Conservation (phyloP, 345 rosid genomes). For the Boechera retrofracta region DNA sequence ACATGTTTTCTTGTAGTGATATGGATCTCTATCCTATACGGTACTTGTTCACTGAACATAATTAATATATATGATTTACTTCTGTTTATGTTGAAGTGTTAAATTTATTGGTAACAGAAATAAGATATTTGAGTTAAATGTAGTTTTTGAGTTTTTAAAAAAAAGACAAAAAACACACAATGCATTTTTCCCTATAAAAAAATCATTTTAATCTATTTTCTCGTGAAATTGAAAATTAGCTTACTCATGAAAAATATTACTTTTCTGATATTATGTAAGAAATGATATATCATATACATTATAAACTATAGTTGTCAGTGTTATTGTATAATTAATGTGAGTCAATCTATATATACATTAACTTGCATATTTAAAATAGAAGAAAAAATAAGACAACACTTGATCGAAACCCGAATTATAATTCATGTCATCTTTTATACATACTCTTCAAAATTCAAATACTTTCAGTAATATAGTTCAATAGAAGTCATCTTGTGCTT, state of each 20-base stretch:
- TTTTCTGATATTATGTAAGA: neutral
- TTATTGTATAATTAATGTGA: neutral
- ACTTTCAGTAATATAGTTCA: neutral
- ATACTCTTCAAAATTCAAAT: neutral
- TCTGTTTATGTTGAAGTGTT: neutral
- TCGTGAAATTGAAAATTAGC: neutral
- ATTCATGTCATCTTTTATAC: neutral
- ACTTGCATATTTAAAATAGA: neutral
- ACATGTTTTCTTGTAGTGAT: too few species aligned
- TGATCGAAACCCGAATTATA: neutral
- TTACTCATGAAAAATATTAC: neutral
- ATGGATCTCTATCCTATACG: constrained; percentile 3
- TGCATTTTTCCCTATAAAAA: neutral
- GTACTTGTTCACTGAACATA: constrained; percentile 1
- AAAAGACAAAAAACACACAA: neutral
- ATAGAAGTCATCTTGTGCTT: neutral
- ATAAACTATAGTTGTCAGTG: neutral
- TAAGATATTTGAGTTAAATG: neutral
- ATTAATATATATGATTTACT: neutral
- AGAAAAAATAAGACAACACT: neutral
- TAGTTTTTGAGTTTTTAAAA: neutral
- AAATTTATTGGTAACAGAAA: neutral
- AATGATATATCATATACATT: constrained; percentile 11
- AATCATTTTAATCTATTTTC: neutral
- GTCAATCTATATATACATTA: neutral